Base-by-base conservation (phyloP, 202 grass and related monocot genomes). In the Saccharum hybrid region DNA sequence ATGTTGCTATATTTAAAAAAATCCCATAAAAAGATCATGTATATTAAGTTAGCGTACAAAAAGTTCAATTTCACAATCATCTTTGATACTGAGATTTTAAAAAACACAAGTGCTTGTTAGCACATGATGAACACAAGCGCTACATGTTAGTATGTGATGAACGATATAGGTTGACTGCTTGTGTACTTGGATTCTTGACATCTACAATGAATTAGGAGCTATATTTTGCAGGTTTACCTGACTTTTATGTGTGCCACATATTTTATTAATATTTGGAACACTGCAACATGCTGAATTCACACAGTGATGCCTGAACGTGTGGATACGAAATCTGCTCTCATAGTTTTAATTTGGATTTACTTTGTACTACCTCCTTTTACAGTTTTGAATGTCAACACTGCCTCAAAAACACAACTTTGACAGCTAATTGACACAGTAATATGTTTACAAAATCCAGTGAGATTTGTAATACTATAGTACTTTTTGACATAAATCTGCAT, bases 171-270 rank as follows among this genome's bases (percentile, higher is more conserved):
- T 54, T 34, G 71, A 54, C 46, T 36, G 70, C 45, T 73, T 73
- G 42, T 72, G 65, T 48, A 72, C 13, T 46, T 72, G 7, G 68
- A 48, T 48, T 72, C 68, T 48, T 72, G 41, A 48, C 46, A 74
- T 52, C 28, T 73, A 54, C 28, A 2, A 74, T 36, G 26, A 48
- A 36, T 73, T 34, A 34, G 61, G 61, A 63, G 26, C 43, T 33
- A 19, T 30, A 19, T 73, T 73, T 16, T 49, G 22, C 42, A 72
- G 40, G 23, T 72, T 72, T 34, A 33, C 14, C 45, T 51, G 16
- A 74, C 28, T 51, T 34, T 73, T 49, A 51, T 54, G 30, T 49
- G 23, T 33, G 43, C 26, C 23, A 28, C 22, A 72, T 52, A 11
- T 51, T 73, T 52, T 52, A 51, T 30, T 10, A 73, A 51, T 72